Conservation (phyloP, 306 rosid species). For the Corylus avellana region DNA sequence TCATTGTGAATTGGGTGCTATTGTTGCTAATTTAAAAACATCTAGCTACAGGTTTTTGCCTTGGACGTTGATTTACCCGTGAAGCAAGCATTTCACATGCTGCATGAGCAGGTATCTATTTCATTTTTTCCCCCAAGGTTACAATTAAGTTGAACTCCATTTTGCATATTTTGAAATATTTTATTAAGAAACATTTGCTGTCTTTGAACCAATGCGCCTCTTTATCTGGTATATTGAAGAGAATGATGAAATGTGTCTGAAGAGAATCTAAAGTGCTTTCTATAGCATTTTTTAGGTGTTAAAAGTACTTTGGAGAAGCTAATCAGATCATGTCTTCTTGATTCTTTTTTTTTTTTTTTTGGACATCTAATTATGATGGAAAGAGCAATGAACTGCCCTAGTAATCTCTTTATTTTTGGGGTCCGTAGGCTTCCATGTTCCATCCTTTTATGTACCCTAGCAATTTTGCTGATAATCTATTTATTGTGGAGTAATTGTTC, state of each 20-base stretch:
- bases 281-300: background rate
- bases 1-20: conserved; percentile 5
- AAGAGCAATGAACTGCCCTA: background rate
- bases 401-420: background rate
- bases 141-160: conserved; percentile 12
- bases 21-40: conserved; percentile 25
- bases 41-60: conserved; percentile 72
- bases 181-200: conserved; percentile 11
- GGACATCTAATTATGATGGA: background rate
- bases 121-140: conserved; percentile 15
- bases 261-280: background rate
- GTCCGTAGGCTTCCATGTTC: background rate
- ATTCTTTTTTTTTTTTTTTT: background rate
- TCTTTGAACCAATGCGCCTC: background rate
- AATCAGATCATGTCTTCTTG: background rate
- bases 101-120: conserved; percentile 87
- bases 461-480: background rate
- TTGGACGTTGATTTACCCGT: conserved; percentile 90
- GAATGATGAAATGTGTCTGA: background rate
- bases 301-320: background rate
- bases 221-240: background rate
- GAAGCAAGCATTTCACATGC: conserved; percentile 94
- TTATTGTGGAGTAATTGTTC: background rate
- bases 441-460: conserved; percentile 4
- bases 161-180: conserved; percentile 10